Base-by-base conservation (phyloP, 148 eudicot genomes). In the Suaeda aralocaspica region DNA sequence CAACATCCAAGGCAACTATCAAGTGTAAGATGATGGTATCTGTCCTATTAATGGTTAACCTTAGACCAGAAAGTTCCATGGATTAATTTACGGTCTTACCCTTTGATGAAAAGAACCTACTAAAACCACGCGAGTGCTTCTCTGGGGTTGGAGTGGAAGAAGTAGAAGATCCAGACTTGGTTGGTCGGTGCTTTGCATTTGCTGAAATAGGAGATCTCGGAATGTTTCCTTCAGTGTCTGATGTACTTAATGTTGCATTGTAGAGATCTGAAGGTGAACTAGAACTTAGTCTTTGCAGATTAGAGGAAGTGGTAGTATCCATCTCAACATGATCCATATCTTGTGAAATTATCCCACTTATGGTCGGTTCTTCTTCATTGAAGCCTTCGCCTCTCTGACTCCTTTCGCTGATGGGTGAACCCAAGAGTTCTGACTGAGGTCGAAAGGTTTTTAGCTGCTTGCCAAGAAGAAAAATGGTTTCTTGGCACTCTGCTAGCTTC, bases 401-500 rank as follows among this genome's bases (percentile, higher is more conserved):
- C 59, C 76, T 83, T 59, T 74, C 82, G 13, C 56, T 69, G 59
- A 28, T 72, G 52, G 88, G 84, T n/a, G 90, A 85, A 19, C 79
- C 83, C 58, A 66, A 68, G 30, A 70, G 51, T 39, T 91, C 91
- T 34, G 84, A 51, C 34, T 84, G 87, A 29, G 98, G 98, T 55
- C 85, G 89, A 61, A 92, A 52, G 10, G 86, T 55, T 48, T 87
- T 89, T 67, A 92, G 77, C 68, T 89, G 92, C 76, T 86, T 89
- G 42, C 96, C 89, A 8, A 92, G 92, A 53, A 89, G 91, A 76
- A 74, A 82, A 74, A 92, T 89, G 69, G 91, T 92, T 72, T 92
- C 96, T 75, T 92, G 97, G 80, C 96, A 92, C 78, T 85, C 97
- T 19, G 89, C 91, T 49, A 92, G 82, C 89, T 84, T 86, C 82